phyloP scores from a whole-genome alignment of 1,284 basidiomycete species.

The Flammula alnicola region DNA sequence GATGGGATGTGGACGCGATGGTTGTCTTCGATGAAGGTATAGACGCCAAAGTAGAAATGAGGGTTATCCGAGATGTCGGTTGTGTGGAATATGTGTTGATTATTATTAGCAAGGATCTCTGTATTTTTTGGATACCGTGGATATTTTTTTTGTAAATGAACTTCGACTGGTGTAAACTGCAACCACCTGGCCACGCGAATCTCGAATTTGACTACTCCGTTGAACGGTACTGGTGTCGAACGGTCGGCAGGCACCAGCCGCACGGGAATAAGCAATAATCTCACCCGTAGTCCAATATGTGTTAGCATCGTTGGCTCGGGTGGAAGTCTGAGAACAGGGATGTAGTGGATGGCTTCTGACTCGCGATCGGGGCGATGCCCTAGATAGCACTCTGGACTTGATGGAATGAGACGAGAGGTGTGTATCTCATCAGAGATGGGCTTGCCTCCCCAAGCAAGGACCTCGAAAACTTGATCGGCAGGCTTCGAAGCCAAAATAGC shows the following conservation, averaged over 20 bases:
- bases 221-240: not conserved
- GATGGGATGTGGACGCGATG: not conserved
- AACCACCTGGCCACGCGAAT: too few relatives aligned
- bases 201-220: too few relatives aligned
- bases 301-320: slow-evolving; percentile 11
- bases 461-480: not conserved
- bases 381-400: slow-evolving; percentile 14
- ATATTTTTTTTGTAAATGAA: too few relatives aligned
- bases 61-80: too few relatives aligned
- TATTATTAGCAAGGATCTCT: too few relatives aligned
- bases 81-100: too few relatives aligned
- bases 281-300: slow-evolving; percentile 10
- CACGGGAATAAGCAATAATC: not conserved
- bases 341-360: not conserved
- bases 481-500: slow-evolving; percentile 4
- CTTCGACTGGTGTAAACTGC: too few relatives aligned
- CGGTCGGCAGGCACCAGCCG: not conserved
- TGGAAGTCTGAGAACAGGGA: not conserved
- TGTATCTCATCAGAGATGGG: slow-evolving; percentile 6
- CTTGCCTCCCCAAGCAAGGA: slow-evolving; percentile 13
- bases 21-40: slow-evolving; percentile 3
- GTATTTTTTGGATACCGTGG: too few relatives aligned
- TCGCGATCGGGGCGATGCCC: not conserved
- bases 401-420: slow-evolving; percentile 7
- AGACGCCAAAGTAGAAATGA: slow-evolving; percentile 1